Percentiles rank a stretch among this genome's conserved stretches.
phyloP scores from a whole-genome alignment of 2,329 filamentous ascomycete genomes.

The Stagonosporopsis cucurbitacearum region DNA sequence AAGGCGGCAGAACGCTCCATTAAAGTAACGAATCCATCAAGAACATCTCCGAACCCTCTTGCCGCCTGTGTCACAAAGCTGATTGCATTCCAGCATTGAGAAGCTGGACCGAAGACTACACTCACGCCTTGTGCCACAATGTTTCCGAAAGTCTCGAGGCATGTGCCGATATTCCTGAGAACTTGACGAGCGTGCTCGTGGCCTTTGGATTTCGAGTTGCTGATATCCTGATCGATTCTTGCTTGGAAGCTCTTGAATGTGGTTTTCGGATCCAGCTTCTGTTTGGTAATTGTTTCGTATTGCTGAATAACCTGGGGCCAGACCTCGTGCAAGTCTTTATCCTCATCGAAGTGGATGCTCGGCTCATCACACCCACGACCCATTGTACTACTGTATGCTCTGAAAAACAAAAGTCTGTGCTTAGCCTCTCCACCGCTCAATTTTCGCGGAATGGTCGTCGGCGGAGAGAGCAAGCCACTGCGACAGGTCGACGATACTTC shows the following conservation, averaged over 20 bases:
- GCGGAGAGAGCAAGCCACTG: too few relatives aligned
- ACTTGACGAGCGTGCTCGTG: background rate
- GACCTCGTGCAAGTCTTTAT: too few relatives aligned
- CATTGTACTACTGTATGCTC: too few relatives aligned
- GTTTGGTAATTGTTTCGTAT: constrained; percentile 9
- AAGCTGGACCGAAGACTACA: constrained; percentile 16
- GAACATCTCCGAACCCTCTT: constrained; percentile 5
- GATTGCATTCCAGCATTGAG: constrained; percentile 27
- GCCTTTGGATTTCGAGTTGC: constrained; percentile 7
- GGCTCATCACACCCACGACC: too few relatives aligned
- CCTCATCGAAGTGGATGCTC: too few relatives aligned
- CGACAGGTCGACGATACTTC: too few relatives aligned
- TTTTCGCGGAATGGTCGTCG: too few relatives aligned
- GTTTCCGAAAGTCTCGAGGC: constrained; percentile 14
- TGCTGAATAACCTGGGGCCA: too few relatives aligned
- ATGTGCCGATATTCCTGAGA: constrained; percentile 7
- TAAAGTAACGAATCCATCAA: constrained; percentile 23
- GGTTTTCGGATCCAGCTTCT: constrained; percentile 9
- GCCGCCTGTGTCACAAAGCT: constrained; percentile 20
- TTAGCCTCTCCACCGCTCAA: too few relatives aligned
- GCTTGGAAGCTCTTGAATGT: constrained; percentile 13
- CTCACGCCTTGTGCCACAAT: constrained; percentile 15
- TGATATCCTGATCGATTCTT: background rate
- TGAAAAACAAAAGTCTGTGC: too few relatives aligned
- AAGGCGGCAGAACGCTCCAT: constrained; percentile 27